These are phyloP conservation scores for Diaporthe vaccinii DNA, from an alignment of 2,329 filamentous ascomycete species.

Conservation along the genomic window DNA sequence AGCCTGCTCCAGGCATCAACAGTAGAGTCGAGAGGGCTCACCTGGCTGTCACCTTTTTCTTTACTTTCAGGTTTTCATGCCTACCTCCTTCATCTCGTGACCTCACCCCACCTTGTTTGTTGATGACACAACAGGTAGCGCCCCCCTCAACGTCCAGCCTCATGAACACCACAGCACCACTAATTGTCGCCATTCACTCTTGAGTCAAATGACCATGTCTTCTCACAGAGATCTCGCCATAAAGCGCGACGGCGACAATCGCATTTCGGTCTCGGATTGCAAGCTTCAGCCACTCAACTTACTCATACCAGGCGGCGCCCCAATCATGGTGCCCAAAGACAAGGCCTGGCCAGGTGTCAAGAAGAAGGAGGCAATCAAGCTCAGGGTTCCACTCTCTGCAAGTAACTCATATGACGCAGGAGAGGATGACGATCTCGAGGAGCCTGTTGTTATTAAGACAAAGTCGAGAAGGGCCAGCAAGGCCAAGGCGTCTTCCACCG, in stretches of 20 bases:
- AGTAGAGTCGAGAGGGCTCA: no score
- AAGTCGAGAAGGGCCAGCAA: slow-evolving; percentile 30
- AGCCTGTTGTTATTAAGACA: background rate
- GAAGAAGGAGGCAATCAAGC: slow-evolving; percentile 1
- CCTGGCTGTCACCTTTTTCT: background rate
- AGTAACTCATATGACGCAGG: slow-evolving; percentile 12
- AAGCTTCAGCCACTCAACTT: slow-evolving; percentile 39
- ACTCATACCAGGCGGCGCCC: slow-evolving; percentile 36
- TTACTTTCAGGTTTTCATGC: no score
- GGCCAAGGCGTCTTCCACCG: background rate
- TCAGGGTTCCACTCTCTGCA: background rate
- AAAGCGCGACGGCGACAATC: slow-evolving; percentile 10
- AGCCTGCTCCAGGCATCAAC: no score
- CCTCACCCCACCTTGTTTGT: background rate
- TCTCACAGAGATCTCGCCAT: slow-evolving; percentile 15
- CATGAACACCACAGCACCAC: background rate
- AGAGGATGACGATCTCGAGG: slow-evolving; percentile 4
- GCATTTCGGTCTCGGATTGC: slow-evolving; percentile 33
- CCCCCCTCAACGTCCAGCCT: no score
- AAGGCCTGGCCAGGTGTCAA: slow-evolving; percentile 28
- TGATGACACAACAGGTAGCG: background rate
- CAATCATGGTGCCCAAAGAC: slow-evolving; percentile 38
- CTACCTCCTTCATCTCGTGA: background rate
- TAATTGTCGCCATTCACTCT: background rate
- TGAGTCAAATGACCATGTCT: slow-evolving; percentile 8